Conservation (phyloP, 1,139 yeast species). For the Suzukiozyma palmioleophila region DNA sequence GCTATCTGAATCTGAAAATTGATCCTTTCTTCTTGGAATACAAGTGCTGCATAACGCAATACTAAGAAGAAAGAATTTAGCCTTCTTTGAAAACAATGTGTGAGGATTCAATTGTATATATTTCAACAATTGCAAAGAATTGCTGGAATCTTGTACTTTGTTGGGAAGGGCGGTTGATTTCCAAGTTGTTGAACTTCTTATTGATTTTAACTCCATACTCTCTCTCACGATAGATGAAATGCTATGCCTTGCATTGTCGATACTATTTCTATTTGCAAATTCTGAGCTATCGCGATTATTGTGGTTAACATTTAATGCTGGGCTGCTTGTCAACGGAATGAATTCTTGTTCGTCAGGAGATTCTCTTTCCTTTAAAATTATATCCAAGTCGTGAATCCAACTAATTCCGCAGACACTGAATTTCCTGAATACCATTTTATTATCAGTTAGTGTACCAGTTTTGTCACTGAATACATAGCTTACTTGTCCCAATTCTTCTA, state of each 20-base stretch:
- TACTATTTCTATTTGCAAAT: slow-evolving; percentile 1
- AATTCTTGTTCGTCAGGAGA: slow-evolving; percentile 10
- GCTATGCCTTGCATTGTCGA: slow-evolving; percentile 17
- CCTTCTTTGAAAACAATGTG: slow-evolving; percentile 64
- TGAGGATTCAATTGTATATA: slow-evolving; percentile 72
- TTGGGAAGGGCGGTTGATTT: slow-evolving; percentile 37
- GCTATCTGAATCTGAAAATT: slow-evolving; percentile 6
- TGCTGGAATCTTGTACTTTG: slow-evolving; percentile 22
- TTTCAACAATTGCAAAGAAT: slow-evolving; percentile 54
- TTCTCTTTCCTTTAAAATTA: slow-evolving; percentile 26
- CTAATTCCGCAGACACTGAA: slow-evolving; percentile 82
- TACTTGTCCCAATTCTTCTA: slow-evolving; percentile 96
- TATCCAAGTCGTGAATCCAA: slow-evolving; percentile 79
- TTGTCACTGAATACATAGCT: slow-evolving; percentile 93
- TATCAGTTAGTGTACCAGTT: slow-evolving; percentile 95
- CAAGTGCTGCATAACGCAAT: slow-evolving; percentile 90
- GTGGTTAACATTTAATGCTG: slow-evolving; percentile 6
- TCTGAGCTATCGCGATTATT: neutral
- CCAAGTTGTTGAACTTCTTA: slow-evolving; percentile 25
- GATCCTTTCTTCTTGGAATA: slow-evolving; percentile 49
- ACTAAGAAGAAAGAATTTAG: slow-evolving; percentile 72
- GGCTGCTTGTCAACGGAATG: slow-evolving; percentile 6
- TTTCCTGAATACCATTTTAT: slow-evolving; percentile 80
- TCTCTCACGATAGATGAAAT: slow-evolving; percentile 31
- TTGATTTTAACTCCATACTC: slow-evolving; percentile 23